These are phyloP conservation scores for fission yeast (Schizosaccharomyces pombe) DNA, from an alignment of 805 yeast species.

Conservation along the genomic window DNA sequence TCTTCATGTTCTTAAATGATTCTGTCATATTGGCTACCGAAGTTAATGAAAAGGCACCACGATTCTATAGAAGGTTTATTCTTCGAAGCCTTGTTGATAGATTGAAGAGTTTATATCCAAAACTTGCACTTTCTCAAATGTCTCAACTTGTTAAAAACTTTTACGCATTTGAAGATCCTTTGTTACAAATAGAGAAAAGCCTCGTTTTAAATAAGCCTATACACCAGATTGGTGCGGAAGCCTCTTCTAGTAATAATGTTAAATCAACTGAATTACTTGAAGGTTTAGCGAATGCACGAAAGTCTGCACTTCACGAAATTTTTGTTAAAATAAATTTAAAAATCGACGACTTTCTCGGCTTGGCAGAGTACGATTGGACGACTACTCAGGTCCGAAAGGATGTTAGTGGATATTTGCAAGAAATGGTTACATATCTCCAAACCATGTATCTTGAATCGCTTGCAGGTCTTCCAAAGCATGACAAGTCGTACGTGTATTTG, in stretches of 20 bases:
- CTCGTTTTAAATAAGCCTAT: background rate
- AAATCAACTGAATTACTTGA: conserved; percentile 7
- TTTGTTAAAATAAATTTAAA: conserved; percentile 64
- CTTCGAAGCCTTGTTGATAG: conserved; percentile 29
- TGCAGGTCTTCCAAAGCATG: conserved; percentile 52
- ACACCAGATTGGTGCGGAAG: background rate
- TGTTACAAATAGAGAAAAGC: conserved; percentile 15
- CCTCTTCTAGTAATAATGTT: background rate
- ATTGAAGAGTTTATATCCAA: conserved; percentile 32
- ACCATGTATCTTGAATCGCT: conserved; percentile 70
- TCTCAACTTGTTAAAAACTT: conserved; percentile 45
- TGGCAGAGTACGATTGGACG: conserved; percentile 62
- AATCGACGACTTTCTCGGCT: conserved; percentile 55
- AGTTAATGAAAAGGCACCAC: background rate
- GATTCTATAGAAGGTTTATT: background rate
- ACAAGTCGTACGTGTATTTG: conserved; percentile 57
- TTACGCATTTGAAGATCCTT: conserved; percentile 20
- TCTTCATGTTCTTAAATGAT: conserved; percentile 39
- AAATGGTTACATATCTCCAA: conserved; percentile 63
- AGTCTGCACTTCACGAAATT: conserved; percentile 53
- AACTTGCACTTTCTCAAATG: conserved; percentile 71
- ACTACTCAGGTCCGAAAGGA: conserved; percentile 23
- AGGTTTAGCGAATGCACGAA: conserved; percentile 23
- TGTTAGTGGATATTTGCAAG: conserved; percentile 55
- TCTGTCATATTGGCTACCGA: conserved; percentile 27